Evolutionary conservation across 2,329 filamentous ascomycete genomes (phyloP), one percentile per base, ranked within the genome.

Genomic region (Colletotrichum sp.): DNA sequence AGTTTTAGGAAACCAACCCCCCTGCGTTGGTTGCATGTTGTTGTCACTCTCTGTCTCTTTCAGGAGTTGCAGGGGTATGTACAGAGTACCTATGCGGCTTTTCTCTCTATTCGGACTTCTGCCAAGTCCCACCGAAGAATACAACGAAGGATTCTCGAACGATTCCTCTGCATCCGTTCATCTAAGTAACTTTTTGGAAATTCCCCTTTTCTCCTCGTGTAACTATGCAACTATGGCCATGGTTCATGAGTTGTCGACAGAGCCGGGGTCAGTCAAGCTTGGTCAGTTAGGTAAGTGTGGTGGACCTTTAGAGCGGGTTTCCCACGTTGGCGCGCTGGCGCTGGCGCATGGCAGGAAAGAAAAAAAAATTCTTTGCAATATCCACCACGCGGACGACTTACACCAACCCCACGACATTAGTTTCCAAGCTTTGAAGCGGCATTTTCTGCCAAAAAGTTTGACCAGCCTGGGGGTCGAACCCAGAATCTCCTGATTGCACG

Each of bases 391-490:
- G 39, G 39, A 10, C 18, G 36, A 44, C 36, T 49, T n/a, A n/a
- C 39, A 49, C 39, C 39, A 49, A n/a, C 18, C 9, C 39, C 39
- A 12, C 18, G 39, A n/a, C 5, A 49, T 49, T 49, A n/a, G 18
- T 49, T 30, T 32, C 28, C 15, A 60, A 28, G 24, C 16, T 9
- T 60, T 1, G 1, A 13, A n/a, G 59, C 21, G 8, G 21, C 55
- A 63, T 30, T 49, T n/a, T 49, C 39, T n/a, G 39, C 36, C 39
- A 24, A 57, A 30, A 24, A 59, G 24, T 32, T 32, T 28, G 73
- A 76, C 73, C 73, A 76, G 73, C 73, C 73, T 76, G 73, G 73
- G 73, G 73, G 73, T 76, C 69, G 73, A 76, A 76, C 73, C 73
- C 73, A 76, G 73, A 76, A 73, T 76, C 73, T 76, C 73, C 73